Evolutionary conservation across 257 asterid genomes (phyloP).

Genomic region (Nemophila menziesii): DNA sequence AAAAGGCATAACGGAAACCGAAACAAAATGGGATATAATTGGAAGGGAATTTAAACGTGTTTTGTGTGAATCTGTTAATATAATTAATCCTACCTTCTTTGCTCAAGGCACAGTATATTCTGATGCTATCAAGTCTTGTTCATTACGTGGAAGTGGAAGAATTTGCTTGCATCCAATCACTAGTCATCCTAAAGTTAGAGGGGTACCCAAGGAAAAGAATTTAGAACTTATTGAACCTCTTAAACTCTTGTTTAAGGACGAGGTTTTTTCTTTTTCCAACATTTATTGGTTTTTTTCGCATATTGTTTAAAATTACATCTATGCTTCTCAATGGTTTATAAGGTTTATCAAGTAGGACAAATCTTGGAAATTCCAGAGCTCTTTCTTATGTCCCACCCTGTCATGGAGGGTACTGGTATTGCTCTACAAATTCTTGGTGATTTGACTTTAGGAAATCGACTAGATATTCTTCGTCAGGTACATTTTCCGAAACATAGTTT

Average conservation of each 20-base stretch:
- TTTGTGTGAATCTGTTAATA: conserved; percentile 68
- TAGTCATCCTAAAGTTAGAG: conserved; percentile 93
- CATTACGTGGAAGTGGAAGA: conserved; percentile 93
- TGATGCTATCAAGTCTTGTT: conserved; percentile 88
- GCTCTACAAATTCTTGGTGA: conserved; percentile 86
- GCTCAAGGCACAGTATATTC: conserved; percentile 97
- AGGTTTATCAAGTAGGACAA: conserved; percentile 84
- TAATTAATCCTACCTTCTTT: conserved; percentile 53
- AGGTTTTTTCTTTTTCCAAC: conserved; percentile 32
- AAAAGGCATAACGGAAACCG: conserved; percentile 84
- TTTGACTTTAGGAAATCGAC: conserved; percentile 61
- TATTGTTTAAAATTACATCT: conserved; percentile 3
- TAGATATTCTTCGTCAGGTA: conserved; percentile 85
- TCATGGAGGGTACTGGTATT: conserved; percentile 91
- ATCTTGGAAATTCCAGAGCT: conserved; percentile 55
- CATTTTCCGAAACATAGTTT: no score
- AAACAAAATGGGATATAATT: conserved; percentile 81
- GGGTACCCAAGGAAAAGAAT: conserved; percentile 94
- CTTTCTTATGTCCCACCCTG: conserved; percentile 73
- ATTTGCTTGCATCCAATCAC: conserved; percentile 93
- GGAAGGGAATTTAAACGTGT: conserved; percentile 74
- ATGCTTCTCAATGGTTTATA: conserved; percentile 4
- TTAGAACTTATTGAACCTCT: conserved; percentile 90
- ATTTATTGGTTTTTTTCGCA: conserved; percentile 3
- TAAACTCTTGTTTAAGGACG: conserved; percentile 88